Base-by-base conservation (phyloP, 2,329 filamentous ascomycete species). In the Pochonia chlamydosporia region DNA sequence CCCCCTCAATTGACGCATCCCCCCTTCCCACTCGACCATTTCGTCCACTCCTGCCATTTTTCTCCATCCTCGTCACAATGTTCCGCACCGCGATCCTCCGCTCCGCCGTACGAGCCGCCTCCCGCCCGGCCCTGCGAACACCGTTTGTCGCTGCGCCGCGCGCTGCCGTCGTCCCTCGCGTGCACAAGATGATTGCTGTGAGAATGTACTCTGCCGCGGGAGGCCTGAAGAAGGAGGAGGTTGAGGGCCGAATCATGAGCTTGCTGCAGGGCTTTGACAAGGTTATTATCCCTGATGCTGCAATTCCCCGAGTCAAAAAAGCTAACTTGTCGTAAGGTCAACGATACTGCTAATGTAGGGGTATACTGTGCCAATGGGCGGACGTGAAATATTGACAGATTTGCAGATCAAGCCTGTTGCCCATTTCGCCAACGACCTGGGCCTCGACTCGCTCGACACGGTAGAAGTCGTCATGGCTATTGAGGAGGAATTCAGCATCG, bases 401-500 rank as follows among this genome's bases (percentile, higher is more conserved):
- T 44, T 49, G 46, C 53, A 97, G 92, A 89, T 99, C 67, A 89
- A 84, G 63, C 73, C 81, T 54, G 78, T 75, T 46, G 85, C 92
- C 50, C 91, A 97, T 81, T 99, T 99, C 74, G 81, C 89, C 66
- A 97, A 96, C 70, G 92, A 99, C 73, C 87, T 99, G 55, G 93
- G 91, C 56, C 78, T 99, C 63, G 93, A 99, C 77, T 95, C 87
- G 74, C 81, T 99, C 70, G 93, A 99, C 71, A 96, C 93, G 54
- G 93, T 99, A 55, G 93, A 99, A 79, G 93, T 99, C 58, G 93
- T 99, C 62, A 99, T 99, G 93, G 93, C 93, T 57, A 97, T 99
- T 73, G 93, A 99, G 81, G 93, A 99, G 74, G 76, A 84, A 63
- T 82, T 84, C 65, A 81, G 89, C 85, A 93, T 96, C 69, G 91